Evolutionary conservation across 169 alveolate genomes (phyloP), one percentile per base, ranked within the genome.

Genomic region (Cryptosporidium xiaoi): DNA sequence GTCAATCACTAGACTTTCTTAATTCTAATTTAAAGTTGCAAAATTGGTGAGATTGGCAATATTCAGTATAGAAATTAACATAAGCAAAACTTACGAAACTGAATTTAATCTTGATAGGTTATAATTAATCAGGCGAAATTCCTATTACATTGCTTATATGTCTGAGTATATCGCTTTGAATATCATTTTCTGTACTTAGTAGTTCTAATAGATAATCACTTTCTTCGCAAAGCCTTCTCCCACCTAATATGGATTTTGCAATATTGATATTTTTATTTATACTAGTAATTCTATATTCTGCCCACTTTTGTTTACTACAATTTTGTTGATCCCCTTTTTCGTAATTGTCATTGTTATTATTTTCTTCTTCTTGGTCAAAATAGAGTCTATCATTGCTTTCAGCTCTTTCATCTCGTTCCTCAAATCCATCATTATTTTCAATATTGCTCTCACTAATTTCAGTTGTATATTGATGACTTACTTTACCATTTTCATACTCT

Each of bases 91-190:
- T 24, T 24, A 24, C 27, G 27, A 24, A 24, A 24, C 27, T 24
- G 27, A 24, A 24, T 24, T 24, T 24, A 24, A 24, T 24, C 27
- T 24, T 24, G 1, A 24, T 24, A 24, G 10, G 2, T 40, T 40
- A 6, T 8, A 40, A 6, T 40, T 40, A 40, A 3, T 40, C 48
- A 40, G 10, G 10, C 1, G 77, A n/a, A 7, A 65, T 65, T 29
- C 77, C 77, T 36, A 65, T 65, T 36, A 65, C 51, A n/a, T 40
- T 40, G 60, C 58, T 36, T 1, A 65, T 65, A 36, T 65, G 46
- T 0, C 34, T 16, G 13, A 65, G 34, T 34, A 65, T 65, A 7
- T 65, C 31, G 10, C 51, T 65, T 65, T 40, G 77, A 31, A 40
- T 5, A 29, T 65, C 77, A n/a, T 34, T 36, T 65, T 40, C 51